Base-by-base conservation (phyloP, 2,329 filamentous ascomycete species). In the Eutypella sp. region DNA sequence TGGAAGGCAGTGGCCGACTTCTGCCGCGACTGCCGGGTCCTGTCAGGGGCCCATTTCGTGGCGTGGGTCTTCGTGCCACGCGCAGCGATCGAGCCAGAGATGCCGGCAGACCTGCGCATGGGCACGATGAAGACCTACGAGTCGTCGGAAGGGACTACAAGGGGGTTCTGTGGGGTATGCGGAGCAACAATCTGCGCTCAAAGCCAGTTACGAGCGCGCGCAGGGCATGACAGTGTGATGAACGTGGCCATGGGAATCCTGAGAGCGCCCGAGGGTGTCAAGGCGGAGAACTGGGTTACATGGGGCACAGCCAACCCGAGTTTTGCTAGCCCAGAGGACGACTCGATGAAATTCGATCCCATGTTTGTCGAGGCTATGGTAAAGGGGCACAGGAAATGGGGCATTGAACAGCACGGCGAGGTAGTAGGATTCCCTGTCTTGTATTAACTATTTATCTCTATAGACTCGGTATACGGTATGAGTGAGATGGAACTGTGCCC, bases 121-220 rank as follows among this genome's bases (percentile, higher is more conserved):
- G 72, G 72, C n/a, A 74, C 71, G 2, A 52, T 68, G n/a, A 71
- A 67, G 56, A 64, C 64, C 7, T 76, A 67, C 47, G 50, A 49
- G 3, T 72, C 69, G 2, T 72, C 69, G 1, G 53, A 62, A 10
- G 60, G 58, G 0, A 66, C 68, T n/a, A 46, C 62, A 20, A 64
- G 71, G 13, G 67, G 64, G 1, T 76, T 76, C 50, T 77, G 74
- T 47, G 65, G 69, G 2, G 57, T 51, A 2, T 77, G 74, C 41
- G 71, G 73, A 2, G 72, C 74, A 3, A 74, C 68, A 0, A 58
- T 70, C 11, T 69, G 75, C 41, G 70, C 57, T 40, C 55, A 58
- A 4, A 49, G 50, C 20, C 59, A 60, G 3, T 47, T 53, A 0
- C 54, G 65, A 31, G 58, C 53, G 5, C 58, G 60, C 8, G 51